Base-by-base conservation (phyloP, 2,329 filamentous ascomycete genomes). In the Neopestalotiopsis sp. region DNA sequence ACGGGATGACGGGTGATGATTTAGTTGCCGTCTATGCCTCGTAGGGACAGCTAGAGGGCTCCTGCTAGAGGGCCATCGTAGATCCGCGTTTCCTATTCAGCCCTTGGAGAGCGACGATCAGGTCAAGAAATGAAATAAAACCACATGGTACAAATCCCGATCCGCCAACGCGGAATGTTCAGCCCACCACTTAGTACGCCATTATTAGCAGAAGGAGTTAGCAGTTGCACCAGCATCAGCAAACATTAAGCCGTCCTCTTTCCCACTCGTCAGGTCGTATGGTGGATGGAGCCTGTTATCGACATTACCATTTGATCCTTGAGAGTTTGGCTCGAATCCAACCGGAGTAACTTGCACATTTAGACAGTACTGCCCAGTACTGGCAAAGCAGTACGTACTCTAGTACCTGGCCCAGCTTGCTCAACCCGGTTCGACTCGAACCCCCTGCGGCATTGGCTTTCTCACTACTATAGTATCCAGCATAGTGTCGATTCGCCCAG, bases 11-110 rank as follows among this genome's bases (percentile, higher is more conserved):
- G 45, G 45, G 45, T 52, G 45, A 6, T 52, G 45, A 52, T 52
- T 52, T 52, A 52, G 45, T 52, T 52, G 45, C 45, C 45, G 45
- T 20, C 45, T 52, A 52, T 52, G 45, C 45, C 45, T 52, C 45
- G 45, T 52, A 52, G 45, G 45, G 45, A 52, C 7, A 52, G n/a
- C 45, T 52, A 52, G 45, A 52, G 45, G 24, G 45, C 45, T 52
- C 1, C 17, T 52, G 7, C 45, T 52, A 52, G 45, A 52, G 4
- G n/a, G 5, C 17, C 17, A 52, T 52, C 45, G 45, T 20, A 20
- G 45, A 52, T 52, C 45, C 45, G 45, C 45, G 45, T 52, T 52
- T 52, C 45, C 45, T 7, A n/a, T 52, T 52, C 45, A 52, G 45
- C 45, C 45, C 17, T 52, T n/a, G 45, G 17, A n/a, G 17, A 7